phyloP scores from a whole-genome alignment of 768 basidiomycete genomes.

The Sistotremastrum suecicum region DNA sequence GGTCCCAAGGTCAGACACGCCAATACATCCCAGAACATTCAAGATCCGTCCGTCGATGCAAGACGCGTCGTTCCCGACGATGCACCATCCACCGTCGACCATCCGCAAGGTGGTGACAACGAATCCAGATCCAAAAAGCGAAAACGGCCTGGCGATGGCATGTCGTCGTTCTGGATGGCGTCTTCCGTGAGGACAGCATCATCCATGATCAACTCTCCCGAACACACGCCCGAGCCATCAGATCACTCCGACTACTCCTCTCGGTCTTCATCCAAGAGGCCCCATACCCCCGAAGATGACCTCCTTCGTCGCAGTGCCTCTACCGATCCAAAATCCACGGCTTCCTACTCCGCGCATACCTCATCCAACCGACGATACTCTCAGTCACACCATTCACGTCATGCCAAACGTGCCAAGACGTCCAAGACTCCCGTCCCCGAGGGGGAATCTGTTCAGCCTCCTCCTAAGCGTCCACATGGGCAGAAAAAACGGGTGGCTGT shows the following conservation, averaged over 20 bases:
- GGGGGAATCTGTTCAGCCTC: slow-evolving; percentile 10
- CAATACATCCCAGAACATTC: background rate
- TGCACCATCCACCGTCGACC: slow-evolving; percentile 4
- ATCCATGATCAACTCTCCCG: slow-evolving; percentile 42
- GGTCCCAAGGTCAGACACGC: no score
- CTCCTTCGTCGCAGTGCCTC: no score
- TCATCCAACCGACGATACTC: no score
- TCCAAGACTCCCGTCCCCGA: slow-evolving; percentile 12
- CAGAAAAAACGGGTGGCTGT: slow-evolving; percentile 50
- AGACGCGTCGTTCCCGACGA: slow-evolving; percentile 10
- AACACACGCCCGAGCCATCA: slow-evolving; percentile 37
- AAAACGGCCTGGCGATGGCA: no score
- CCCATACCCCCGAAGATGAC: slow-evolving; percentile 57
- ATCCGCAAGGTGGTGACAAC: no score
- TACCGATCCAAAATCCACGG: no score
- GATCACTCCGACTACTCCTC: slow-evolving; percentile 67
- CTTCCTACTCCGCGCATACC: no score
- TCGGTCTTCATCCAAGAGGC: slow-evolving; percentile 67
- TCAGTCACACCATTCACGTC: no score
- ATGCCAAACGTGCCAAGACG: slow-evolving; percentile 14
- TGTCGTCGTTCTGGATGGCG: slow-evolving; percentile 27
- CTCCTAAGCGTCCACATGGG: slow-evolving; percentile 21
- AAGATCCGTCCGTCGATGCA: slow-evolving; percentile 14
- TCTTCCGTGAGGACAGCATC: slow-evolving; percentile 37
- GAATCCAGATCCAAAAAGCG: no score